Evolutionary conservation across 768 basidiomycete species (phyloP).

Genomic region (Agaricus sinodeliciosus): DNA sequence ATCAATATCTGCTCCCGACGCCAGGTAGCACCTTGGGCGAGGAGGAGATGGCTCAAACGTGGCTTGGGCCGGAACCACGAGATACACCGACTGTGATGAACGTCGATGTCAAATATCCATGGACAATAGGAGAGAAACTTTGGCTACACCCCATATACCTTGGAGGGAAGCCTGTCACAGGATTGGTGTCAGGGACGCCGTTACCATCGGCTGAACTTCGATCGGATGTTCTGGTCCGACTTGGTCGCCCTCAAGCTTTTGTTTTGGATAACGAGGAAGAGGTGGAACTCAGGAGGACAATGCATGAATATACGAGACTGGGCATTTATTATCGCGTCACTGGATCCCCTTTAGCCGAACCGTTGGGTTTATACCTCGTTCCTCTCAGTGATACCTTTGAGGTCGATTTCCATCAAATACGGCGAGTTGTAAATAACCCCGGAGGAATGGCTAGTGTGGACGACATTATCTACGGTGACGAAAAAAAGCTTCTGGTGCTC

Average conservation of each 20-base stretch:
- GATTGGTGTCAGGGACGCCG: conserved; percentile 59
- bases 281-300: conserved; percentile 36
- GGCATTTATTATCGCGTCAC: conserved; percentile 62
- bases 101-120: conserved; percentile 61
- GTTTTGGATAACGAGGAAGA: conserved; percentile 40
- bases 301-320: conserved; percentile 61
- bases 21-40: conserved; percentile 41
- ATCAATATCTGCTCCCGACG: conserved; percentile 77
- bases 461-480: conserved; percentile 39
- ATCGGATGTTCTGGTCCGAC: conserved; percentile 27
- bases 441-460: conserved; percentile 52
- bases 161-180: conserved; percentile 44
- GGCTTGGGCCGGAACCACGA: conserved; percentile 25
- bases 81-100: conserved; percentile 47
- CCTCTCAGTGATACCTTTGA: conserved; percentile 45
- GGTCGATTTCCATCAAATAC: conserved; percentile 56
- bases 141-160: conserved; percentile 61
- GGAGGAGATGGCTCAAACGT: conserved; percentile 46
- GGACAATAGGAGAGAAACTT: conserved; percentile 47
- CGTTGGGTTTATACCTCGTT: conserved; percentile 58
- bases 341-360: conserved; percentile 42
- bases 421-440: conserved; percentile 40
- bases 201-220: conserved; percentile 42
- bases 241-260: conserved; percentile 24
- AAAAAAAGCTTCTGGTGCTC: conserved; percentile 45